Evolutionary conservation across 2,329 filamentous ascomycete genomes (phyloP).

Genomic region (Sporothrix brunneoviolacea): DNA sequence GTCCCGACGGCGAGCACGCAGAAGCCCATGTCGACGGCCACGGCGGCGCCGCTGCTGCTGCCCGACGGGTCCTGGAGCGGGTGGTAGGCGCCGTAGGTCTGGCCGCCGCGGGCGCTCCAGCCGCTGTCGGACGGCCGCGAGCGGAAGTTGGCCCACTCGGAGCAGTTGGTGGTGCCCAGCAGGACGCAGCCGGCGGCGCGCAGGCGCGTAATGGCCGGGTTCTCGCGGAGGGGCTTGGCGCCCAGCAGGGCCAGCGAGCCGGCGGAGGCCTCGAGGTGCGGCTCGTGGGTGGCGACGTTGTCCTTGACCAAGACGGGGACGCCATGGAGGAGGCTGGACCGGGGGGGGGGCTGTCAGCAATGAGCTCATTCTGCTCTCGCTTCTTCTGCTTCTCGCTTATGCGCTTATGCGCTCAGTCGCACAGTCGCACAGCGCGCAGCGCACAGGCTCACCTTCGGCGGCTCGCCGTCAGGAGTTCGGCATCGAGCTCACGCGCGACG

Average conservation of each 20-base stretch:
- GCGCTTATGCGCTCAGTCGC: too few species aligned
- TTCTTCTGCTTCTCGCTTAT: too few species aligned
- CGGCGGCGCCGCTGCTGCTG: conserved; percentile 55
- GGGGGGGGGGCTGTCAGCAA: background rate
- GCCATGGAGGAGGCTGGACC: conserved; percentile 11
- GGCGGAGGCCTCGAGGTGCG: conserved; percentile 39
- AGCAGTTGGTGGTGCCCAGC: conserved; percentile 16
- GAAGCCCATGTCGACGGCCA: conserved; percentile 53
- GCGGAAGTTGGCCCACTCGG: conserved; percentile 18
- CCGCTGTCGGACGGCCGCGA: conserved; percentile 16
- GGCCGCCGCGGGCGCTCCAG: conserved; percentile 18
- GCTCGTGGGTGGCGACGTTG: conserved; percentile 57
- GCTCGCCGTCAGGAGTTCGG: conserved; percentile 19
- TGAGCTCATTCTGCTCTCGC: background rate
- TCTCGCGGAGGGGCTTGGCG: conserved; percentile 9
- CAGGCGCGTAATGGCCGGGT: conserved; percentile 21
- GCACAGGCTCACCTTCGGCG: conserved; percentile 15
- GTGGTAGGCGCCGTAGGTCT: conserved; percentile 17
- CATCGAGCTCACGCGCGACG: conserved; percentile 32
- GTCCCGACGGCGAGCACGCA: conserved; percentile 54
- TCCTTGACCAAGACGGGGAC: conserved; percentile 40
- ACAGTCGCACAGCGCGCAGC: too few species aligned
- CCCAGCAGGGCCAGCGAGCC: conserved; percentile 55
- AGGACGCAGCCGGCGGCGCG: conserved; percentile 14
- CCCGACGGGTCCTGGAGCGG: conserved; percentile 39